A percentile compares a stretch with the other conserved stretches of the same genome.
These are phyloP conservation scores for Hypoxylon lenormandii DNA, from an alignment of 495 filamentous ascomycete species.

Conservation along the genomic window DNA sequence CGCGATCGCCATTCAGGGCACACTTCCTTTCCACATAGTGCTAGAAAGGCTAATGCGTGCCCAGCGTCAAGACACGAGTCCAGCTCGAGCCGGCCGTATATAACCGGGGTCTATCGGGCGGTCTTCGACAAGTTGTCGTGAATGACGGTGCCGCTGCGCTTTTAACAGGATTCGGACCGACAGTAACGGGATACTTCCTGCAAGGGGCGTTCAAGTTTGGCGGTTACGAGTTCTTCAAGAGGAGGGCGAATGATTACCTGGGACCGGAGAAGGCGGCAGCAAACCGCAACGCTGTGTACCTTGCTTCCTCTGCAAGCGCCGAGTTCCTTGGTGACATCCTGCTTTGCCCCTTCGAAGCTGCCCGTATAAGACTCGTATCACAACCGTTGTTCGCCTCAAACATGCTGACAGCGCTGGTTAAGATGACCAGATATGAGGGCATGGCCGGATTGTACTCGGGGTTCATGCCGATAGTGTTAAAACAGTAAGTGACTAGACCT, in stretches of 20 bases:
- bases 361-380: slow-evolving; percentile 79
- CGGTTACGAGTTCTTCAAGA: slow-evolving; percentile 82
- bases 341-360: slow-evolving; percentile 80
- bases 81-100: slow-evolving; percentile 78
- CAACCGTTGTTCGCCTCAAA: slow-evolving; percentile 74
- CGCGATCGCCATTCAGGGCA: slow-evolving; percentile 13
- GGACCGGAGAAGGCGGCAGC: slow-evolving; percentile 73
- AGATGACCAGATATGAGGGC: slow-evolving; percentile 75
- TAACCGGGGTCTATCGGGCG: slow-evolving; percentile 77
- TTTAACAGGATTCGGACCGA: slow-evolving; percentile 77
- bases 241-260: slow-evolving; percentile 74
- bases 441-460: slow-evolving; percentile 78
- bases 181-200: slow-evolving; percentile 78
- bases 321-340: slow-evolving; percentile 81
- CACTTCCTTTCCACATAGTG: slow-evolving; percentile 6
- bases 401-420: slow-evolving; percentile 70
- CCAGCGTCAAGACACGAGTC: slow-evolving; percentile 79
- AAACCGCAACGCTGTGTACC: slow-evolving; percentile 77
- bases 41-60: slow-evolving; percentile 39
- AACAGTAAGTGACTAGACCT: slow-evolving; percentile 62
- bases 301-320: slow-evolving; percentile 74
- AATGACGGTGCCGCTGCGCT: slow-evolving; percentile 77
- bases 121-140: slow-evolving; percentile 74
- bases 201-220: slow-evolving; percentile 84
- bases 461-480: slow-evolving; percentile 79